A percentile compares a stretch with the other conserved stretches of the same genome.
Conservation (phyloP, 352 stramenopile species). For the Phytophthora hibernalis region DNA sequence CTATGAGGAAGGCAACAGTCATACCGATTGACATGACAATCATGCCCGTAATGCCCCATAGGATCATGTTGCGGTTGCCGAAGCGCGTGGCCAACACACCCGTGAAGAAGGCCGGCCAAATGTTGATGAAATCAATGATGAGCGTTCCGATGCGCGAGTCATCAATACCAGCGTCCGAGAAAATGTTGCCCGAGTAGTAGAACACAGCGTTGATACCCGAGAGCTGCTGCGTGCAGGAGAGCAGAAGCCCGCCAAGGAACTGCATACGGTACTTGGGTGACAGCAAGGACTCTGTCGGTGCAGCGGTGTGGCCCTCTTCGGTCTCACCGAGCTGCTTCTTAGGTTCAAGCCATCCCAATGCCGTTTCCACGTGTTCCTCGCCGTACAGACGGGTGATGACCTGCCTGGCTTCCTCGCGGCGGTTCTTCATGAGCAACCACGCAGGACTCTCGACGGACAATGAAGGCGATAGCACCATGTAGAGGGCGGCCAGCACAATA, state of each 20-base stretch:
- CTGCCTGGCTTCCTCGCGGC: constrained; percentile 5
- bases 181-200: constrained; percentile 30
- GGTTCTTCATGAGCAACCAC: constrained; percentile 28
- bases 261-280: constrained; percentile 19
- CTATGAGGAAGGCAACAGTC: constrained; percentile 18
- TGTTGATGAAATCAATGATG: constrained; percentile 37
- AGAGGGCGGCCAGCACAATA: constrained; percentile 42
- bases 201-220: constrained; percentile 32
- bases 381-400: constrained; percentile 25
- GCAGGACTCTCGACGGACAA: constrained; percentile 49
- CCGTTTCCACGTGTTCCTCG: constrained; percentile 16
- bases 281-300: constrained; percentile 2
- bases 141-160: constrained; percentile 30
- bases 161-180: constrained; percentile 26
- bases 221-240: constrained; percentile 24
- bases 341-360: constrained; percentile 12
- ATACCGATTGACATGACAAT: constrained; percentile 27
- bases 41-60: constrained; percentile 22
- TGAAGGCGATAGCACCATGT: constrained; percentile 39
- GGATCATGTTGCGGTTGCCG: constrained; percentile 30
- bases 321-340: constrained; percentile 1
- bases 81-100: constrained; percentile 20
- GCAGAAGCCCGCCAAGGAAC: constrained; percentile 14
- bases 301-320: neutral
- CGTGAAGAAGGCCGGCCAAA: constrained; percentile 32